A percentile compares a stretch with the other conserved stretches of the same genome.
Conservation (phyloP, 257 asterid genomes). For the Nicotiana sylvestris region DNA sequence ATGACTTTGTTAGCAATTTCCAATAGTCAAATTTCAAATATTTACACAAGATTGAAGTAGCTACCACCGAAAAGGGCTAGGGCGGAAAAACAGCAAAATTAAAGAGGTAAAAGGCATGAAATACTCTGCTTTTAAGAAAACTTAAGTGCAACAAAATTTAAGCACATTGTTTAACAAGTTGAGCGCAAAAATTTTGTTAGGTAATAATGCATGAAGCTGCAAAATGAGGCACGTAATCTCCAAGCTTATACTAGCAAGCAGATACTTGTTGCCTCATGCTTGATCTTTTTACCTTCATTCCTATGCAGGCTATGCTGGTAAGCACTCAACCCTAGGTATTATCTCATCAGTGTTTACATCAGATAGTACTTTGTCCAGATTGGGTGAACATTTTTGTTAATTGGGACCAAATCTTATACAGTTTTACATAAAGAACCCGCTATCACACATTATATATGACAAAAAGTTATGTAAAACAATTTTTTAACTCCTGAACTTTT, state of each 20-base stretch:
- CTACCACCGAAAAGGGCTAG: not conserved
- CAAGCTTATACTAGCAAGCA: not conserved
- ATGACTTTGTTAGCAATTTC: not conserved
- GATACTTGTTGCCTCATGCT: not conserved
- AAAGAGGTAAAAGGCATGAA: not conserved
- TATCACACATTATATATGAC: not conserved
- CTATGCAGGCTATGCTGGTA: not conserved
- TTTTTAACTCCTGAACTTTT: not conserved
- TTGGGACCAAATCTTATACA: not conserved
- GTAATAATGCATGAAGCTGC: slow-evolving; percentile 6
- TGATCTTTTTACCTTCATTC: not conserved
- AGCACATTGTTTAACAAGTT: not conserved
- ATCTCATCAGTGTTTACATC: not conserved
- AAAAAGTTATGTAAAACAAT: not conserved
- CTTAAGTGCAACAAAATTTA: not conserved
- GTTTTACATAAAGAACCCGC: not conserved
- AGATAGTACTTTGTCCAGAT: not conserved
- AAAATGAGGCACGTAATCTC: not conserved
- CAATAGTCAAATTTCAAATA: not conserved
- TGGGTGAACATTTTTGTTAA: not conserved
- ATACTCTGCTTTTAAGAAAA: not conserved
- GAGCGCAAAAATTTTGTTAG: not conserved
- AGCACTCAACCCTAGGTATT: not conserved
- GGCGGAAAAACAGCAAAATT: not conserved
- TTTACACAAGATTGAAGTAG: not conserved